Evolutionary conservation across 805 yeast species (phyloP).

Genomic region (Torulaspora franciscae): DNA sequence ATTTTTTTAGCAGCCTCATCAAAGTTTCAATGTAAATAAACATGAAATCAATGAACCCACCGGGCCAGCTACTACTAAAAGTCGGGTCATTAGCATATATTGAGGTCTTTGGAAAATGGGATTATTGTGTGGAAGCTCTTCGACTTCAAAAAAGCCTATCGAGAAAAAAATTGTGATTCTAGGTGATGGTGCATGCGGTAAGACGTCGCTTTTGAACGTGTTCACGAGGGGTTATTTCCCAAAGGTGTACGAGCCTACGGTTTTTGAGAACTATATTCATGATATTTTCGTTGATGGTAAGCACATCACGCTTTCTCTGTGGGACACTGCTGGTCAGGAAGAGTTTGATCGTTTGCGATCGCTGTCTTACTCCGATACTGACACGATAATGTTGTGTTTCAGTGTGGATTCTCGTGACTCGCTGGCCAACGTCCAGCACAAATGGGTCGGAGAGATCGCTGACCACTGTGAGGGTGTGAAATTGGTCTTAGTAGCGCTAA

Average conservation of each 20-base stretch:
- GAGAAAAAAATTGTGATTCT: conserved; percentile 90
- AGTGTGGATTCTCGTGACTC: conserved; percentile 93
- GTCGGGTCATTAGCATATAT: background rate
- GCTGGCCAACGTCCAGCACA: conserved; percentile 86
- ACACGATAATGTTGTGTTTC: conserved; percentile 94
- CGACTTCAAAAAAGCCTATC: conserved; percentile 42
- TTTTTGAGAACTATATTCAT: conserved; percentile 94
- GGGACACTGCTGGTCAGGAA: conserved; percentile 99
- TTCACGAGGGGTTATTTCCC: conserved; percentile 97
- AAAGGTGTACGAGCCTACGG: conserved; percentile 97
- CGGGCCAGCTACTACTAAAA: background rate
- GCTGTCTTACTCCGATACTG: conserved; percentile 89
- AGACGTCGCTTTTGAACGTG: conserved; percentile 88
- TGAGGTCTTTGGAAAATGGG: conserved; percentile 13
- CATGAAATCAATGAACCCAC: background rate
- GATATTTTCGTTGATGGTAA: conserved; percentile 94
- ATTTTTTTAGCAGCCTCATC: conserved; percentile 5
- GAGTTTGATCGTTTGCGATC: conserved; percentile 94
- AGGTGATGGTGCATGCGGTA: conserved; percentile 99
- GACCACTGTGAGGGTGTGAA: conserved; percentile 97
- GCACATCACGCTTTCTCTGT: conserved; percentile 83
- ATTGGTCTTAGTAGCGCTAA: conserved; percentile 86
- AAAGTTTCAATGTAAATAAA: conserved; percentile 1
- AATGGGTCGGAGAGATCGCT: conserved; percentile 95
- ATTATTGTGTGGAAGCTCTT: conserved; percentile 30